Base-by-base conservation (phyloP, 257 asterid species). In the Schizonepeta tenuifolia region DNA sequence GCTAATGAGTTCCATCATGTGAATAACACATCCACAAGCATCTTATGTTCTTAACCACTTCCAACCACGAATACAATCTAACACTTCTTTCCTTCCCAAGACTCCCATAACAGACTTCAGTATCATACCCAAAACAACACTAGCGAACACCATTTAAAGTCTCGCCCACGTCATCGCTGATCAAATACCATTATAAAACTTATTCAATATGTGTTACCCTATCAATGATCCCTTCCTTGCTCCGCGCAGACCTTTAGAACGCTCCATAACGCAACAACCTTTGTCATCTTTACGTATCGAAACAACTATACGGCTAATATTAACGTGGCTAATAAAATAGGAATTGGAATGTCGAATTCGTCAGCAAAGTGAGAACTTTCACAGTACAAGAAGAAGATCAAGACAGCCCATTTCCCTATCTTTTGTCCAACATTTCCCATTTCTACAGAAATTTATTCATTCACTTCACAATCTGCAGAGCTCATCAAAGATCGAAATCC, bases 381-480 rank as follows among this genome's bases (percentile, higher is more conserved):
- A 54, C 22, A 67, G n/a, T 20, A 41, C 5, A 14, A 62, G 24
- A 67, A 35, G 43, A 62, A 47, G 31, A 69, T 64, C 2, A 24
- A 67, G 36, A 47, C 67, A 6, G 14, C 57, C 69, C 55, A 62
- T 18, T 75, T 59, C 72, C 75, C 73, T 51, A 0, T 49, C 40
- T 64, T 51, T 72, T 36, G 2, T 54, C 67, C 26, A 49, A 66
- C 66, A 38, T 51, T 76, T 38, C 5, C 62, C 62, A 10, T 77
- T 20, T 72, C 41, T 20, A 35, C 15, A 44, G 7, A 53, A 9
- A 28, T 3, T 7, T 63, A 44, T 51, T 60, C 28, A 68, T 24
- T 15, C 49, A 40, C 69, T 12, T 18, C 31, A 11, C 54, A 40
- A 63, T 11, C 28, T 1, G 17, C 24, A 28, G 44, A 59, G 17